These are phyloP conservation scores for Solanum paucissectum DNA, from an alignment of 257 asterid species.

Conservation along the genomic window DNA sequence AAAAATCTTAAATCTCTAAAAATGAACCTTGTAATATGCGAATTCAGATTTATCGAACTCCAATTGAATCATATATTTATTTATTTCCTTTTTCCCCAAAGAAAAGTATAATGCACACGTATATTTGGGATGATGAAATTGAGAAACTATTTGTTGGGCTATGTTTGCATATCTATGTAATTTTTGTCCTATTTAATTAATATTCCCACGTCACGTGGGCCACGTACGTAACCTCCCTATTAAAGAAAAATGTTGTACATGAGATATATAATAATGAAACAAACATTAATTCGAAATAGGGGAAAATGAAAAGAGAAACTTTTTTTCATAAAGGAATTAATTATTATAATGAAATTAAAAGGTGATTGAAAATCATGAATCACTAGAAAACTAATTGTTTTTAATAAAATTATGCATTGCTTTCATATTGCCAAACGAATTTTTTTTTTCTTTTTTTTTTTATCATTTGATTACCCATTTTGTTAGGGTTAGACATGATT, in stretches of 20 bases:
- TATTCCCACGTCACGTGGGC: not conserved
- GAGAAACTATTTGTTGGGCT: not conserved
- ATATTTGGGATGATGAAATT: not conserved
- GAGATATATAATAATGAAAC: not conserved
- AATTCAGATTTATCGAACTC: not conserved
- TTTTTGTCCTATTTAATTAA: not conserved
- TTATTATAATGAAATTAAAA: not conserved
- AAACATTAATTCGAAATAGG: not conserved
- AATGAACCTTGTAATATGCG: fast-evolving
- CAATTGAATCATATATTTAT: not conserved
- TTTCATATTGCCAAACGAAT: no score
- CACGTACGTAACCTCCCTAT: not conserved
- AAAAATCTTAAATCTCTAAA: fast-evolving
- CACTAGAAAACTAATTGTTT: not conserved
- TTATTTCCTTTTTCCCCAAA: not conserved
- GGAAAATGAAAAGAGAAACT: not conserved
- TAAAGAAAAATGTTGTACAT: not conserved
- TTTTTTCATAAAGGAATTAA: no score
- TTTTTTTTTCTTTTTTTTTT: no score
- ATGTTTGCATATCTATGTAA: not conserved
- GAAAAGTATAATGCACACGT: not conserved
- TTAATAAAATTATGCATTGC: no score
- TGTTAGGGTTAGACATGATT: no score
- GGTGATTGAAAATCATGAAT: no score
- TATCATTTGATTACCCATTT: no score